Evolutionary conservation across 73 alveolate genomes (phyloP).

Genomic region (Tetrahymena thermophila): DNA sequence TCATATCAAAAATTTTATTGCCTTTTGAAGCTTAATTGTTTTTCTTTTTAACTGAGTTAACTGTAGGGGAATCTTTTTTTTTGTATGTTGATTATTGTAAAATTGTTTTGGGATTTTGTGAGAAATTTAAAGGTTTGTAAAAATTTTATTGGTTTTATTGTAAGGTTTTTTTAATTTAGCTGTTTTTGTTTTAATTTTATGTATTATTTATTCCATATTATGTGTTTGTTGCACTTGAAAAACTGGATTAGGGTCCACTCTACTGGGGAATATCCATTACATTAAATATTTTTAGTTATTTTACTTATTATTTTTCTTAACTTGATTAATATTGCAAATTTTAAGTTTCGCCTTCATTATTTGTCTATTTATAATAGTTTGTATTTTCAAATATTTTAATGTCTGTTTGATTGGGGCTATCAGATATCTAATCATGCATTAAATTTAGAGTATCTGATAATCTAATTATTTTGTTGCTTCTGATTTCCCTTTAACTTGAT

Average conservation of each 20-base stretch:
- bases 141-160: neutral
- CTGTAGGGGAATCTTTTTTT: neutral
- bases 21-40: neutral
- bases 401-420: neutral
- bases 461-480: neutral
- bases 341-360: neutral
- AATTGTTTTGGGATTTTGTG: neutral
- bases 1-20: neutral
- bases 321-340: neutral
- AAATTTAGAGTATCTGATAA: neutral
- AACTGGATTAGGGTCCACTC: neutral
- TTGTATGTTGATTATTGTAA: neutral
- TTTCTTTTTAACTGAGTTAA: neutral
- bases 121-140: neutral
- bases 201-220: neutral
- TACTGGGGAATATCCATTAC: neutral
- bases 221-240: neutral
- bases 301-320: neutral
- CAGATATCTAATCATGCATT: neutral
- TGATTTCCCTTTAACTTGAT: neutral
- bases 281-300: neutral
- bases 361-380: neutral
- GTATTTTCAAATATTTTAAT: neutral
- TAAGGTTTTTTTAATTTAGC: neutral
- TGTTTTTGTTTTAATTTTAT: neutral